Evolutionary conservation across 306 rosid genomes (phyloP), one percentile per base, ranked within the genome.

Genomic region (Quercus variabilis): DNA sequence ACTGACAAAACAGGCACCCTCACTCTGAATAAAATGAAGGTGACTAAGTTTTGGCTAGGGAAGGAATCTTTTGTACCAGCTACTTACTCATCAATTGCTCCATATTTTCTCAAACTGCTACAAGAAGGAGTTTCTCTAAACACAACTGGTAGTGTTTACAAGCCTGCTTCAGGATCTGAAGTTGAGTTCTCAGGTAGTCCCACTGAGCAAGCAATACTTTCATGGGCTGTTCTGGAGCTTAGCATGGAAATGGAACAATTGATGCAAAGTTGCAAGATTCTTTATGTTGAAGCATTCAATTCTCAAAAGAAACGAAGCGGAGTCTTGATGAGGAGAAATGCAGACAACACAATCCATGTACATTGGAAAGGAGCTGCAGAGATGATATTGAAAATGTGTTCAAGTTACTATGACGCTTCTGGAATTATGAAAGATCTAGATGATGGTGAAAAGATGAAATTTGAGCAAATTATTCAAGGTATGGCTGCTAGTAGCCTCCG

Each of bases 361-460:
- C 88, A 88, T 26, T 86, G 90, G 92, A 86, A 86, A 86, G 85
- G 88, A 30, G 90, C 81, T 5, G 85, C 81, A 17, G 85, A 81
- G 58, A 71, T 82, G 81, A 38, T 82, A 4, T 33, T 82, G 5
- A 38, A 20, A 12, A 35, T 70, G 62, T 82, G 78, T 26, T 76
- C 85, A 28, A 76, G 73, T 20, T 82, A 82, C 74, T 72, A 46
- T 76, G 78, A 82, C 38, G 78, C 74, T 17, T 76, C 69, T 51
- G 81, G 85, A 26, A 41, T 54, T 19, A n/a, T 55, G 0, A 76
- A 62, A 54, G 41, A 54, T 19, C 23, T 82, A 19, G 67, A 63
- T 18, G 0, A 60, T 19, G 2, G 3, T 4, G 51, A 12, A 0
- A 62, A 35, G 73, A 21, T 23, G 21, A 55, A 51, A 10, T 25